These are phyloP conservation scores for Ogataea neopini DNA, from an alignment of 805 yeast species.

Conservation along the genomic window DNA sequence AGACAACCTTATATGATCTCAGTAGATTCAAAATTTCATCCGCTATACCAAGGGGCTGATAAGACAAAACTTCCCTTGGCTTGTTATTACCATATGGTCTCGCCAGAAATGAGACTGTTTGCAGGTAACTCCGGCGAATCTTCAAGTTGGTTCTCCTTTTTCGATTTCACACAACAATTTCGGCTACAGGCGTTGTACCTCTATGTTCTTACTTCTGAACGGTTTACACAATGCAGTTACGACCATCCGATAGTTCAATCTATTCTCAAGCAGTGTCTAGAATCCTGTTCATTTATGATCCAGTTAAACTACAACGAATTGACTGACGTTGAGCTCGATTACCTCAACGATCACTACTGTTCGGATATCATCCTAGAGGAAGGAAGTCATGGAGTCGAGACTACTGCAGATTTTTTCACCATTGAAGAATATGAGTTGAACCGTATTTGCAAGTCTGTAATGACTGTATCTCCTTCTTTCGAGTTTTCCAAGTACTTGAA, in stretches of 20 bases:
- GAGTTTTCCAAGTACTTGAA: conserved; percentile 24
- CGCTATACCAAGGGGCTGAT: conserved; percentile 30
- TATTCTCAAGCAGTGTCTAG: conserved; percentile 21
- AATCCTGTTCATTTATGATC: conserved; percentile 26
- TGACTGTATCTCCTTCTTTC: conserved; percentile 5
- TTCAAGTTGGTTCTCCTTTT: conserved; percentile 29
- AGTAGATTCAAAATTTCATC: conserved; percentile 28
- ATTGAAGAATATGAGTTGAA: conserved; percentile 15
- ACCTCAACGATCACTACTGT: conserved; percentile 24
- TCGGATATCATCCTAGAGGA: conserved; percentile 21
- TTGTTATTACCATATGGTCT: conserved; percentile 25
- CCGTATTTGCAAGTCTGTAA: conserved; percentile 9
- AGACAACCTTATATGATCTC: conserved; percentile 28
- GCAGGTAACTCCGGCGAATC: no score
- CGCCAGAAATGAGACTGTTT: conserved; percentile 13
- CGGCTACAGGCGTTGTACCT: conserved; percentile 39
- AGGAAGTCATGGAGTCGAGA: conserved; percentile 8
- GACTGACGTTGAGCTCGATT: conserved; percentile 17
- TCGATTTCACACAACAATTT: conserved; percentile 30
- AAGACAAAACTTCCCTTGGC: conserved; percentile 22
- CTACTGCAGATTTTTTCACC: conserved; percentile 13
- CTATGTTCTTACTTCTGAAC: conserved; percentile 35
- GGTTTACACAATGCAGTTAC: conserved; percentile 23
- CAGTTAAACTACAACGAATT: conserved; percentile 22
- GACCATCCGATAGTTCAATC: conserved; percentile 20